Conservation (phyloP, 1,284 basidiomycete species). For the Melampsora medusae region DNA sequence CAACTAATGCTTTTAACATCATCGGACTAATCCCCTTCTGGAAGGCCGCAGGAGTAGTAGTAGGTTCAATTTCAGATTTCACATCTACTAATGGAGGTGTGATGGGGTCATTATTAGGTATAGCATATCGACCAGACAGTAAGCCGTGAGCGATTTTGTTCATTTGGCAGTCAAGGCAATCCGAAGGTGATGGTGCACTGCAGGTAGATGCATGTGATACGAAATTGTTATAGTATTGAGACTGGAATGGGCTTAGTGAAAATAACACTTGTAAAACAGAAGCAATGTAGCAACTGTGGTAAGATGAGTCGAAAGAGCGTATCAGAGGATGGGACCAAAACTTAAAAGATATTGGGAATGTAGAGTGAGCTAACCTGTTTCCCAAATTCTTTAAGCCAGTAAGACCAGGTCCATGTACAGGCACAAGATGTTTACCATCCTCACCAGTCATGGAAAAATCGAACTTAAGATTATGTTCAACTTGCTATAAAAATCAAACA, state of each 20-base stretch:
- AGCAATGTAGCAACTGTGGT: constrained; percentile 86
- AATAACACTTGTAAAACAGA: constrained; percentile 87
- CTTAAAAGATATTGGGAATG: not conserved
- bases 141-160: constrained; percentile 88
- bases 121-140: constrained; percentile 84
- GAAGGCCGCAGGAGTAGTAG: constrained; percentile 60
- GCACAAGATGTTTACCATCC: constrained; percentile 80
- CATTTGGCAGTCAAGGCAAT: constrained; percentile 92
- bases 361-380: constrained; percentile 65
- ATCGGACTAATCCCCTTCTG: constrained; percentile 81
- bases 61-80: constrained; percentile 45
- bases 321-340: not conserved
- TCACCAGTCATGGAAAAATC: constrained; percentile 92
- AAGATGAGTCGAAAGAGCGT: not conserved
- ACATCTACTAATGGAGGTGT: constrained; percentile 13
- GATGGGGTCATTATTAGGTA: constrained; percentile 57
- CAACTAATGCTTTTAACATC: constrained; percentile 84
- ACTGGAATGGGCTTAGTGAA: constrained; percentile 72
- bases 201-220: constrained; percentile 68
- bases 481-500: constrained; percentile 65
- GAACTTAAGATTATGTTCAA: constrained; percentile 92
- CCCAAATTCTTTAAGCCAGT: constrained; percentile 91
- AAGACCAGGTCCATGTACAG: constrained; percentile 80
- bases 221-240: constrained; percentile 66
- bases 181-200: constrained; percentile 68